phyloP scores from a whole-genome alignment of 1,139 yeast genomes.

The Protomyces macrosporus region DNA sequence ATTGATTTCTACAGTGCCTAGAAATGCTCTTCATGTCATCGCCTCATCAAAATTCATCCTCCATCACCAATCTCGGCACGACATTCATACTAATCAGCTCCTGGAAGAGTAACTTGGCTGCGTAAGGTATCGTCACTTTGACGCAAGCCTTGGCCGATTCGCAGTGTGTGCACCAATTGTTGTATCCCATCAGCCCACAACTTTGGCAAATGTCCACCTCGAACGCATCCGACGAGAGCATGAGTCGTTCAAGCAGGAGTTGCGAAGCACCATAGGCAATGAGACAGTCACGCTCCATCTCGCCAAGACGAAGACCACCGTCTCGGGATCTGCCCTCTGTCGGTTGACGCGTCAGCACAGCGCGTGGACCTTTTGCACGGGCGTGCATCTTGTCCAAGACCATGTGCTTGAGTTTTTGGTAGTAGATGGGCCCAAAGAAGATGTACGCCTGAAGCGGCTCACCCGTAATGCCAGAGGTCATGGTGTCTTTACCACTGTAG shows the following conservation, averaged over 20 bases:
- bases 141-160: conserved; percentile 79
- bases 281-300: conserved; percentile 99
- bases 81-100: conserved; percentile 95
- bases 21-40: conserved; percentile 33
- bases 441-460: conserved; percentile 95
- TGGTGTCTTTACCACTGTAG: conserved; percentile 95
- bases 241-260: conserved; percentile 81
- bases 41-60: conserved; percentile 48
- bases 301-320: conserved; percentile 98
- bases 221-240: conserved; percentile 96
- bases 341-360: conserved; percentile 96
- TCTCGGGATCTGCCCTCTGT: conserved; percentile 99
- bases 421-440: conserved; percentile 96
- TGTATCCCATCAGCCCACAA: conserved; percentile 98
- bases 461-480: conserved; percentile 97
- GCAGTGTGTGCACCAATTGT: conserved; percentile 96
- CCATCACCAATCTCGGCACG: conserved; percentile 87
- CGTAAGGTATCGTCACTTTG: conserved; percentile 96
- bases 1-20: background rate
- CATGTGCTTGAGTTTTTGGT: conserved; percentile 98
- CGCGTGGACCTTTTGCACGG: conserved; percentile 98
- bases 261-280: conserved; percentile 99
- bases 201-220: conserved; percentile 91
- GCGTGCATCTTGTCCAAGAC: conserved; percentile 99
- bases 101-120: conserved; percentile 92